Evolutionary conservation across 768 basidiomycete genomes (phyloP), one percentile per base, ranked within the genome.

Genomic region (Boletus rufocinnamomeus): DNA sequence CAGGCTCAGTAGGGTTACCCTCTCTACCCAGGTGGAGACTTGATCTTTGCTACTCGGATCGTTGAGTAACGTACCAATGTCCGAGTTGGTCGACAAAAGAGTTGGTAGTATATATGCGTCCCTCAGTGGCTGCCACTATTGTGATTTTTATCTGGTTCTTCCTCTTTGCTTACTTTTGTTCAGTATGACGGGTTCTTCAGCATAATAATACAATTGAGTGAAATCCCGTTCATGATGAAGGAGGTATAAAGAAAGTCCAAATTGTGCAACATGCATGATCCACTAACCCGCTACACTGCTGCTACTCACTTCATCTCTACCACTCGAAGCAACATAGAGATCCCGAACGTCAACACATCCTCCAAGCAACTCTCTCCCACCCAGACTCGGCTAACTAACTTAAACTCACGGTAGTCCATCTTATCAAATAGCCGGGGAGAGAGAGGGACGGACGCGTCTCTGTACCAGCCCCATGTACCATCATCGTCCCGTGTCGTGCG

Each of bases 381-480:
- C 68, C 74, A 74, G 10, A 80, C 70, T n/a, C 65, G 65, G 16
- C 75, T 74, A 4, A 68, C 64, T 21, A 83, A 56, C 37, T 66
- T 66, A 63, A 84, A 83, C 45, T 70, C 64, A 19, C 79, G 70
- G 46, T 79, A 79, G 59, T 82, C 82, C 52, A 72, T 71, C 69
- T 77, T 79, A 27, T 72, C 68, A 58, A 84, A 83, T 25, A 84
- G 58, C n/a, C 67, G 59, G 8, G 78, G 72, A 8, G 82, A 81
- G 30, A 84, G 69, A 0, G 83, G 83, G 10, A 82, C 71, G 73
- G 76, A 81, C 59, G 78, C 74, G 44, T 75, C 72, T 60, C 77
- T 64, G 34, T 59, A 66, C 75, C 74, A 77, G 37, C 71, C 74
- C 53, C 66, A 69, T 11, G 54, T 58, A 25, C 68, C 64, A 19